Percentiles rank a stretch among this genome's conserved stretches.
Evolutionary conservation across 805 yeast genomes (phyloP).

Genomic region (Saccharomyces paradoxus): DNA sequence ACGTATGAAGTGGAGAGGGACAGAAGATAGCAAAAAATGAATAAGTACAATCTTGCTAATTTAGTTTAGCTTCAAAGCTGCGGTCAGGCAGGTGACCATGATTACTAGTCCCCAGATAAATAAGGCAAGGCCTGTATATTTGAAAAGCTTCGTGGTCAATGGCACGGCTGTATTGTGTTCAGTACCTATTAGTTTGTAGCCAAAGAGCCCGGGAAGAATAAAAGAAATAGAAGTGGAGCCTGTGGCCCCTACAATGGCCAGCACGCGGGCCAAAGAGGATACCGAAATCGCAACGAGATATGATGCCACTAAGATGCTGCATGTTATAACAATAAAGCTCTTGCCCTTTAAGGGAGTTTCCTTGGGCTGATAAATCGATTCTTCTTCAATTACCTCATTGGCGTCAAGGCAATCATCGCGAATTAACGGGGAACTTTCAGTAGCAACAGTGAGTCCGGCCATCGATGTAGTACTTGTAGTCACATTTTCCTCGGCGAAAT

Average conservation of each 20-base stretch:
- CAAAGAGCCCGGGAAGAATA: constrained; percentile 68
- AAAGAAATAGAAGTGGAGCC: constrained; percentile 74
- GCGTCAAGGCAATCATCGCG: not conserved
- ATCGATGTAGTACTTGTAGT: constrained; percentile 1
- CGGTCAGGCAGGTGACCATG: constrained; percentile 43
- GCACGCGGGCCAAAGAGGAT: constrained; percentile 55
- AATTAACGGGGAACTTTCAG: constrained; percentile 5
- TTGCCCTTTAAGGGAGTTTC: constrained; percentile 22
- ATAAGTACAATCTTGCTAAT: not conserved
- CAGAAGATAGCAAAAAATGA: not conserved
- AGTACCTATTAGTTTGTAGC: constrained; percentile 34
- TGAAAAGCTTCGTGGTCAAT: constrained; percentile 26
- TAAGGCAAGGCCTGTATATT: constrained; percentile 33
- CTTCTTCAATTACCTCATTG: constrained; percentile 30
- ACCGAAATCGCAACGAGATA: constrained; percentile 54
- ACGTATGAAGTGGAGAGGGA: not conserved
- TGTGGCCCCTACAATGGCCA: constrained; percentile 70
- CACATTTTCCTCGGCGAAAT: constrained; percentile 20
- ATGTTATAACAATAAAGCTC: constrained; percentile 43
- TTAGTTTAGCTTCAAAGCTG: constrained; percentile 15
- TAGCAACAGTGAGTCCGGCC: constrained; percentile 3
- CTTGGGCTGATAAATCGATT: constrained; percentile 14
- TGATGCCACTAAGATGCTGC: constrained; percentile 37
- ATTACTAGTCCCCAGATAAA: constrained; percentile 42
- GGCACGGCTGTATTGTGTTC: constrained; percentile 16